Percentiles rank a stretch among this genome's conserved stretches.
Evolutionary conservation across 2,329 filamentous ascomycete genomes (phyloP).

Genomic region (Phyllosticta citribraziliensis): DNA sequence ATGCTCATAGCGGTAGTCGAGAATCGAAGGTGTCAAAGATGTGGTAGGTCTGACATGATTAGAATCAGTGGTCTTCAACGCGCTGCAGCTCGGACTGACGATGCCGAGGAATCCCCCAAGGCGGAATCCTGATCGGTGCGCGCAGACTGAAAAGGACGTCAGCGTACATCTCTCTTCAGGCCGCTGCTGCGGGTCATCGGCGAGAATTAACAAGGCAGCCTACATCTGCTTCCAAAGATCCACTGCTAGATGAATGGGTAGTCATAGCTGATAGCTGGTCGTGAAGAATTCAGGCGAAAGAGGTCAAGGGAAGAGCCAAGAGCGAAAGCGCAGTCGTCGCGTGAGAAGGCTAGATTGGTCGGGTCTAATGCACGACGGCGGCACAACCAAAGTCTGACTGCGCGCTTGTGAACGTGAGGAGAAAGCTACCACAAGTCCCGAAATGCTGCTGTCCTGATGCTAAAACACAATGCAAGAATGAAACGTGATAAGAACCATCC

Average conservation of each 20-base stretch:
- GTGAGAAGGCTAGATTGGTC: not conserved
- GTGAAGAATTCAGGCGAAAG: not conserved
- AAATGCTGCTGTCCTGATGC: not conserved
- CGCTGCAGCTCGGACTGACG: not conserved
- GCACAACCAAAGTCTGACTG: not conserved
- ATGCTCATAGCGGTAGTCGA: conserved; percentile 18
- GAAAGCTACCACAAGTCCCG: not conserved
- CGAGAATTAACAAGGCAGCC: not conserved
- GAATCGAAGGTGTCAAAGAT: conserved; percentile 17
- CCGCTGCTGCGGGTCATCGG: not conserved
- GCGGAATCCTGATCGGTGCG: not conserved
- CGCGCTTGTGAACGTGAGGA: not conserved
- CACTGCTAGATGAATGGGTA: not conserved
- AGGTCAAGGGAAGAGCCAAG: not conserved
- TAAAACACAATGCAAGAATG: not conserved
- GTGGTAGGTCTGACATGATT: not conserved
- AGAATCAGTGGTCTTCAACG: not conserved
- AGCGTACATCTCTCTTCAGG: not conserved
- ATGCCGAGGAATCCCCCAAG: not conserved
- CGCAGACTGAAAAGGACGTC: not conserved
- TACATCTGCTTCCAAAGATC: not conserved
- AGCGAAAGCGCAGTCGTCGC: not conserved
- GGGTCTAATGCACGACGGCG: not conserved
- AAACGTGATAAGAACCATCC: not conserved
- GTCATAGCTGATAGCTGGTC: not conserved